Percentiles rank a stretch among this genome's conserved stretches.
phyloP scores from a whole-genome alignment of 1,284 basidiomycete genomes.

The Cryptococcus jaspeensis region DNA sequence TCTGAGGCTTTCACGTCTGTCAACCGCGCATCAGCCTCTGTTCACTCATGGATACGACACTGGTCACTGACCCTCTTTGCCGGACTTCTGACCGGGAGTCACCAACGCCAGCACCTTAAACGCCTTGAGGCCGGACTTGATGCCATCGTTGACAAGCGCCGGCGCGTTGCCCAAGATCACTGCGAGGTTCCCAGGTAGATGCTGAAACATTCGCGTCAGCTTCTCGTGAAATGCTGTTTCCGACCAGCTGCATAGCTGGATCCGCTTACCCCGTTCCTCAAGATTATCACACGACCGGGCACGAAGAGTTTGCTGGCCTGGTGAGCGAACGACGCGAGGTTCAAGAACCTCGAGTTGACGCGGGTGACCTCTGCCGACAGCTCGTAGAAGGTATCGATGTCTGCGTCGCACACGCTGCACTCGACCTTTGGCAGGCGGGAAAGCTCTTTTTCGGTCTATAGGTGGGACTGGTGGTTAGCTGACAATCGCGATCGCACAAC shows the following conservation, averaged over 20 bases:
- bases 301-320: conserved; percentile 68
- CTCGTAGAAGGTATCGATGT: conserved; percentile 78
- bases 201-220: conserved; percentile 55
- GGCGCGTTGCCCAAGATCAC: conserved; percentile 73
- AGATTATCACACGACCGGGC: conserved; percentile 75
- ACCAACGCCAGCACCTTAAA: conserved; percentile 71
- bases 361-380: conserved; percentile 66
- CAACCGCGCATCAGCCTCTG: neutral
- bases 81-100: conserved; percentile 61
- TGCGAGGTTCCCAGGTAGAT: conserved; percentile 72
- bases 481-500: neutral
- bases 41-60: neutral
- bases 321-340: conserved; percentile 63
- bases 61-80: conserved; percentile 57
- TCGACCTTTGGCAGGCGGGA: conserved; percentile 65
- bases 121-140: conserved; percentile 58
- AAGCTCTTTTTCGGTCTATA: conserved; percentile 72
- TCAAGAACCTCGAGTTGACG: conserved; percentile 65
- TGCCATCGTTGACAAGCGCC: conserved; percentile 50
- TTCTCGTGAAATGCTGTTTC: neutral
- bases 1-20: conserved; percentile 62
- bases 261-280: conserved; percentile 72
- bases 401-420: conserved; percentile 65
- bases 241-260: neutral
- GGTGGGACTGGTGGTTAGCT: neutral